Percentiles rank a stretch among this genome's conserved stretches.
phyloP scores from a whole-genome alignment of 768 basidiomycete genomes.

The Kwoniella dendrophila region DNA sequence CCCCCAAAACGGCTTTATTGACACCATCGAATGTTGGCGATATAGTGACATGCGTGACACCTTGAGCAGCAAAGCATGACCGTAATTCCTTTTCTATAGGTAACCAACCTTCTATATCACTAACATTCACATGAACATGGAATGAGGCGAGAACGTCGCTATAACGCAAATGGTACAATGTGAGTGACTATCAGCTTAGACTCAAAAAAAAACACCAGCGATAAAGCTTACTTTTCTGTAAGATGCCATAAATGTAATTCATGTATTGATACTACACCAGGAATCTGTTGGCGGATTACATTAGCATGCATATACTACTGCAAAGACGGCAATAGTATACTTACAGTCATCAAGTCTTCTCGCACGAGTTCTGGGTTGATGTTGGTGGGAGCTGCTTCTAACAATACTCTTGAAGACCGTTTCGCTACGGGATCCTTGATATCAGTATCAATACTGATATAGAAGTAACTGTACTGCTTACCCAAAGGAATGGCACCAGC shows the following conservation, averaged over 20 bases:
- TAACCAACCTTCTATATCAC: constrained; percentile 62
- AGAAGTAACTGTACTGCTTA: constrained; percentile 42
- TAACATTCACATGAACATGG: constrained; percentile 63
- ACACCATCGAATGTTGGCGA: constrained; percentile 59
- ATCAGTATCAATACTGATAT: not conserved
- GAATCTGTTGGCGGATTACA: constrained; percentile 55
- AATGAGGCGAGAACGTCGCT: constrained; percentile 64
- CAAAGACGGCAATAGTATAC: no score
- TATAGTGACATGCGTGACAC: constrained; percentile 64
- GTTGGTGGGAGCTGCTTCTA: constrained; percentile 63
- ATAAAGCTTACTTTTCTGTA: constrained; percentile 59
- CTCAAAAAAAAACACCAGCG: not conserved
- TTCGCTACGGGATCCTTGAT: constrained; percentile 52
- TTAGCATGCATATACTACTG: no score
- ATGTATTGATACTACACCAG: constrained; percentile 61
- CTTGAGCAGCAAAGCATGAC: constrained; percentile 63
- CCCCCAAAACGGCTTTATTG: not conserved
- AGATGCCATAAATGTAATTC: constrained; percentile 65
- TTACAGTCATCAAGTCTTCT: constrained; percentile 60
- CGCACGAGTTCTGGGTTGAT: constrained; percentile 62
- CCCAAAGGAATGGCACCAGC: constrained; percentile 63
- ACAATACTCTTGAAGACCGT: constrained; percentile 61
- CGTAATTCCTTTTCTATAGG: constrained; percentile 61
- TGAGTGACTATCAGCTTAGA: constrained; percentile 1
- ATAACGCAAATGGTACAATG: not conserved